These are phyloP conservation scores for Cladosporium sp. DNA, from an alignment of 2,329 filamentous ascomycete genomes.

Conservation along the genomic window DNA sequence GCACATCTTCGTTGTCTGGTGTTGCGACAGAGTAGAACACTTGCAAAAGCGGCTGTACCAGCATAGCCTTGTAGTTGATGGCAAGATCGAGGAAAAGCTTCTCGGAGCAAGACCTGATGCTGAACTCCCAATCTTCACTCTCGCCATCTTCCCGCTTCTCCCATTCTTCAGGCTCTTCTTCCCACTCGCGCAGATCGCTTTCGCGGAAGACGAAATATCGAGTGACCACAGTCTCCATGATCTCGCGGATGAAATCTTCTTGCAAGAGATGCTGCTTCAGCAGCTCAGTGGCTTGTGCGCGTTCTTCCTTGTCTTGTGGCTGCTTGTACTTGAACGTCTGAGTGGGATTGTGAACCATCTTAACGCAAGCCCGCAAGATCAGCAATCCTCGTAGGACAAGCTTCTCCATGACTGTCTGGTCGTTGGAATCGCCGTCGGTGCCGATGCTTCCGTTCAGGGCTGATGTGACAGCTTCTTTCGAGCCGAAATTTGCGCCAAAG, in stretches of 20 bases:
- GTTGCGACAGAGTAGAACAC: slow-evolving; percentile 77
- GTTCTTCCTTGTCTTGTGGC: slow-evolving; percentile 70
- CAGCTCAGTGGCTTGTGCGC: slow-evolving; percentile 62
- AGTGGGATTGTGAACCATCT: slow-evolving; percentile 75
- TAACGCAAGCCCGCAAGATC: slow-evolving; percentile 75
- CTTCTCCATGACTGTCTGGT: slow-evolving; percentile 57
- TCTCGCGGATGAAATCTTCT: slow-evolving; percentile 69
- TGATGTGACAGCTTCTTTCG: slow-evolving; percentile 37
- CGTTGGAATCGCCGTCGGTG: slow-evolving; percentile 40
- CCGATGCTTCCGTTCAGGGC: slow-evolving; percentile 38
- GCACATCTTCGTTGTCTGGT: slow-evolving; percentile 63
- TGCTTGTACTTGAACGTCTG: slow-evolving; percentile 82
- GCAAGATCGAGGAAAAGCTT: slow-evolving; percentile 90
- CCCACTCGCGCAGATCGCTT: slow-evolving; percentile 85
- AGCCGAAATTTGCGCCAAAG: slow-evolving; percentile 70
- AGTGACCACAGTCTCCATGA: slow-evolving; percentile 80
- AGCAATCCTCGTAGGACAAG: slow-evolving; percentile 79
- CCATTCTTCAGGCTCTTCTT: slow-evolving; percentile 93
- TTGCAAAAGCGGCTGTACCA: slow-evolving; percentile 72
- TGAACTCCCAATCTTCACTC: slow-evolving; percentile 85
- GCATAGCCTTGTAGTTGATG: slow-evolving; percentile 78
- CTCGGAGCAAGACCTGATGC: slow-evolving; percentile 87
- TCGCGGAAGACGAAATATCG: slow-evolving; percentile 84
- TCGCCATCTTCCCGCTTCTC: slow-evolving; percentile 83
- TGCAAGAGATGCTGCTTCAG: slow-evolving; percentile 74